A percentile compares a stretch with the other conserved stretches of the same genome.
These are phyloP conservation scores for Malus asiatica DNA, from an alignment of 306 rosid species.

Conservation along the genomic window DNA sequence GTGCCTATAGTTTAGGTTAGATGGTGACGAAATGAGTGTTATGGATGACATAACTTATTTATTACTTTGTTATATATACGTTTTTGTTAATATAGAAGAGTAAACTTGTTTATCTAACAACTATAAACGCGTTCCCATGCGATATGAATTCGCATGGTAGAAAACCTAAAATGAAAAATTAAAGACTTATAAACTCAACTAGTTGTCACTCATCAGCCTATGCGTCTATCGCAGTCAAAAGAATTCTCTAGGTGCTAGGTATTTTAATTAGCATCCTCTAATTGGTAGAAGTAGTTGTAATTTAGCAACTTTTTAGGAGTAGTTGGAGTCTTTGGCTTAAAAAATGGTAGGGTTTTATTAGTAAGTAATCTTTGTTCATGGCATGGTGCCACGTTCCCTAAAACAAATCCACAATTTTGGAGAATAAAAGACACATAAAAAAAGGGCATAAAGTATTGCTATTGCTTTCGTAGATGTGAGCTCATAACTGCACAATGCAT, in stretches of 20 bases:
- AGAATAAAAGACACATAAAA: background rate
- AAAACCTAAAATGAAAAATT: no score
- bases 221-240: background rate
- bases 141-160: background rate
- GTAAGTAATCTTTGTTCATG: background rate
- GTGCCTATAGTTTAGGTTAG: no score
- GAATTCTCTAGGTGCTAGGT: background rate
- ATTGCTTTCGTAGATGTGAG: background rate
- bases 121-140: rapidly evolving
- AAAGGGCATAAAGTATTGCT: background rate
- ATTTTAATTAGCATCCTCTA: background rate
- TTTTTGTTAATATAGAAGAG: no score
- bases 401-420: background rate
- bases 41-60: no score
- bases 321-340: background rate
- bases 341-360: background rate
- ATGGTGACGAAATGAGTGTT: background rate
- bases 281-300: background rate
- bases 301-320: background rate
- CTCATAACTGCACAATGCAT: background rate
- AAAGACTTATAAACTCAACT: background rate
- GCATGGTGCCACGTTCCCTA: background rate
- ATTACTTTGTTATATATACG: background rate
- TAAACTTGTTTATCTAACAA: background rate
- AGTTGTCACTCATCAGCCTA: background rate